Percentiles rank a stretch among this genome's conserved stretches.
Conservation (phyloP, 2,329 filamentous ascomycete genomes). For the Fusarium sacchari region DNA sequence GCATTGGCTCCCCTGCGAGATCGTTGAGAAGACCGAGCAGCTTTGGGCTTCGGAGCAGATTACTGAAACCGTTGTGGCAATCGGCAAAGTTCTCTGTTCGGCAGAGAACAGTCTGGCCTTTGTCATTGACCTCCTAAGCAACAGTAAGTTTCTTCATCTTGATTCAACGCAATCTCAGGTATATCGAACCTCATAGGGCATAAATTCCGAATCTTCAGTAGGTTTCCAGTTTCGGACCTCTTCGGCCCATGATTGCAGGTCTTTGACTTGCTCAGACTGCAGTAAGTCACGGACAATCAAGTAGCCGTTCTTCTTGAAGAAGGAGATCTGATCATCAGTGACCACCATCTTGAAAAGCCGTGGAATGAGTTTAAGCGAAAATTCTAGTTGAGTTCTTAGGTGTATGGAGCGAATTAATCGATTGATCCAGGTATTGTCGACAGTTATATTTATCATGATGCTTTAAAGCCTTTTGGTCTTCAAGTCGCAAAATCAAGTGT, state of each 20-base stretch:
- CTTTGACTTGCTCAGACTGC: not conserved
- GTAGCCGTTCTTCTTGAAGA: not conserved
- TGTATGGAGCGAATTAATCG: rapidly evolving
- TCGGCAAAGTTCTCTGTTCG: not conserved
- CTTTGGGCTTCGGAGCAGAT: not conserved
- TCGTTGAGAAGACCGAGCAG: not conserved
- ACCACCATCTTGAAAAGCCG: not conserved
- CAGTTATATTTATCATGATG: not conserved
- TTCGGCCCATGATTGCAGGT: not conserved
- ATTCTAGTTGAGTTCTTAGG: rapidly evolving
- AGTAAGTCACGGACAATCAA: not conserved
- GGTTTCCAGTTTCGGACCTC: not conserved
- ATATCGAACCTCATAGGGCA: not conserved
- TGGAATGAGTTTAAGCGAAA: not conserved
- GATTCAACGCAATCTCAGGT: rapidly evolving
- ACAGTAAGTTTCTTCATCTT: not conserved
- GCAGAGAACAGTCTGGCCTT: not conserved
- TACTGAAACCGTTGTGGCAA: not conserved
- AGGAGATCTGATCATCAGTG: not conserved
- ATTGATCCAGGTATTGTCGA: too few species aligned
- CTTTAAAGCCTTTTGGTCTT: rapidly evolving
- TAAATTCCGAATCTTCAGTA: not conserved
- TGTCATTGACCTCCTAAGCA: not conserved
- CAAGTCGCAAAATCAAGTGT: rapidly evolving
- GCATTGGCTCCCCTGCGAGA: not conserved